Conservation (phyloP, 2,329 filamentous ascomycete genomes). For the Fusarium ambrosium region DNA sequence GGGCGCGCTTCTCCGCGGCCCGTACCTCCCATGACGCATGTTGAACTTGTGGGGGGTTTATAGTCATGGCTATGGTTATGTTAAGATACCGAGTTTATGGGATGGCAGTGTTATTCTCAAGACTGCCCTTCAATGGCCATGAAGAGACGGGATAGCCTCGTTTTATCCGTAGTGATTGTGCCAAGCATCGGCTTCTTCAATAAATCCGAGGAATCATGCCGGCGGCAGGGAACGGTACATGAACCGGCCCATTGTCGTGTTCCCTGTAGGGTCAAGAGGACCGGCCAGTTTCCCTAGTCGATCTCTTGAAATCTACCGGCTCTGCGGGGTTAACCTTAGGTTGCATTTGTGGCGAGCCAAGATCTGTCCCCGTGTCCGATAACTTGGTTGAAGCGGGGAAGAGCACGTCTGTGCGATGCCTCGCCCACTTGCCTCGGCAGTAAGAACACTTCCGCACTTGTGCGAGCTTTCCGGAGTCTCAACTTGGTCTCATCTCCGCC, state of each 20-base stretch:
- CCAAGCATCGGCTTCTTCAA: background rate
- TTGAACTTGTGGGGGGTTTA: background rate
- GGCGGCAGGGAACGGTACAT: background rate
- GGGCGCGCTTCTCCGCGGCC: constrained; percentile 14
- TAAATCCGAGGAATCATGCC: background rate
- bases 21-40: background rate
- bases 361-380: background rate
- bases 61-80: background rate
- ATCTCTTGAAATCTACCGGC: background rate
- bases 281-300: background rate
- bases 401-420: background rate
- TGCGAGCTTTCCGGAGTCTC: too few relatives aligned
- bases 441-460: too few relatives aligned
- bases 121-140: background rate
- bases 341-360: background rate
- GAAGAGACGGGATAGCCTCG: background rate
- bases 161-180: background rate
- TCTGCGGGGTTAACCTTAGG: background rate
- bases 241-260: background rate
- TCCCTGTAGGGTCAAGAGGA: background rate
- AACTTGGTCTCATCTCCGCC: too few relatives aligned
- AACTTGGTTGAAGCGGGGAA: background rate
- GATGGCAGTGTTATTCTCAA: background rate
- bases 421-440: background rate
- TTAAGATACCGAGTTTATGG: background rate